Evolutionary conservation across 2,329 filamentous ascomycete genomes (phyloP).

Genomic region (Claviceps cyperi): DNA sequence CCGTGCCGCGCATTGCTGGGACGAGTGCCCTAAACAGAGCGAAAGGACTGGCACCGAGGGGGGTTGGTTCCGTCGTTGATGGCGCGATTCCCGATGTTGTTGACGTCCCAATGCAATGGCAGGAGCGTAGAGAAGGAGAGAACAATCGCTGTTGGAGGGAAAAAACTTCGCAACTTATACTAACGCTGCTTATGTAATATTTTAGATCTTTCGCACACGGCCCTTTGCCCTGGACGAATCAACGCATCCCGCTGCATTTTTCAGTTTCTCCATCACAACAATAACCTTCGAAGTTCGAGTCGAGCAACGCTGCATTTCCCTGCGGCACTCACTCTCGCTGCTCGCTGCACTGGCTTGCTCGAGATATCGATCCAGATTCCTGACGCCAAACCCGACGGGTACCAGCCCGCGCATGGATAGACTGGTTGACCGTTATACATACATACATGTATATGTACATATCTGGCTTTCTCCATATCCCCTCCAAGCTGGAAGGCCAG

Average conservation of each 20-base stretch:
- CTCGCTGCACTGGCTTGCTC: background rate
- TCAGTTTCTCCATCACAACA: no score
- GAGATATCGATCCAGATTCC: background rate
- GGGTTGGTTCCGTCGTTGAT: no score
- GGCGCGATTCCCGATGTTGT: no score
- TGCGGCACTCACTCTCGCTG: background rate
- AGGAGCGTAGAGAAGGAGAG: no score
- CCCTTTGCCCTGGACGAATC: background rate
- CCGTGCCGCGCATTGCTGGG: background rate
- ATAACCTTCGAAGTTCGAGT: no score
- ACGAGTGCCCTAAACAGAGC: background rate
- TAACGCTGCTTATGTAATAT: slow-evolving; percentile 2
- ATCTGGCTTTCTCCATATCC: no score
- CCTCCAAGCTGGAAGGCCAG: no score
- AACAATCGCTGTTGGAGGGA: background rate
- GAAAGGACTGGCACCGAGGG: background rate
- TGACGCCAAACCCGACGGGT: no score
- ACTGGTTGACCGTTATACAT: no score
- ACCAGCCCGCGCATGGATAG: no score
- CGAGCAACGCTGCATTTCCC: background rate
- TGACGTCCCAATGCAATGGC: no score
- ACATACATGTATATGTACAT: no score
- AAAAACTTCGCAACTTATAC: background rate
- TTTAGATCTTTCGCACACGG: background rate
- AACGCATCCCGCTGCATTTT: background rate